Evolutionary conservation across 2,329 filamentous ascomycete genomes (phyloP).

Genomic region (Beauveria medogensis): DNA sequence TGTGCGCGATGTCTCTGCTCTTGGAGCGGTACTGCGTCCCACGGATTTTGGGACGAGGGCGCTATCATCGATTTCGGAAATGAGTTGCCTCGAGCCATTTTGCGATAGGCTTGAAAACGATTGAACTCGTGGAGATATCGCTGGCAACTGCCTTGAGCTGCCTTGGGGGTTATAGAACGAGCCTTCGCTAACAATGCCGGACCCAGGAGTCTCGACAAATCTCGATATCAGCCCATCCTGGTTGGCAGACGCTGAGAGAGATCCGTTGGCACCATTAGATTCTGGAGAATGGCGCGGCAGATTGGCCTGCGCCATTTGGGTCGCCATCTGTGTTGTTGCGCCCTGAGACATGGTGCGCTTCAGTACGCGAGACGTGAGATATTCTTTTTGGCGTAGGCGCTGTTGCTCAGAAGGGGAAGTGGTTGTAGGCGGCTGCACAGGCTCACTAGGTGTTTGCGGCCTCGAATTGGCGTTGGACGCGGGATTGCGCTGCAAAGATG

Average conservation of each 20-base stretch:
- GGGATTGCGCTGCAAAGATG: conserved; percentile 30
- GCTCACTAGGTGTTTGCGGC: conserved; percentile 27
- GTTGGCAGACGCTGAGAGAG: conserved; percentile 22
- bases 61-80: conserved; percentile 29
- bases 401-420: conserved; percentile 30
- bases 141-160: conserved; percentile 24
- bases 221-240: conserved; percentile 48
- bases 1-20: conserved; percentile 55
- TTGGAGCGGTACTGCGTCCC: conserved; percentile 30
- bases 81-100: conserved; percentile 18
- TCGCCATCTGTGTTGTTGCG: conserved; percentile 57
- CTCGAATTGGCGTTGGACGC: conserved; percentile 21
- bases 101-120: conserved; percentile 32
- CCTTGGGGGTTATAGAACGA: conserved; percentile 40
- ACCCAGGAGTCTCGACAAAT: conserved; percentile 46
- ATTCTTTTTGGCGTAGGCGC: conserved; percentile 49
- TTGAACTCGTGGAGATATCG: conserved; percentile 30
- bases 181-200: conserved; percentile 40
- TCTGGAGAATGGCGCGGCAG: conserved; percentile 29
- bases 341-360: conserved; percentile 55
- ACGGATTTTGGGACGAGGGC: conserved; percentile 38
- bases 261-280: conserved; percentile 19
- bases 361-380: conserved; percentile 59
- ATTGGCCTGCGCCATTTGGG: conserved; percentile 38
- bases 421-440: conserved; percentile 12